Percentiles rank a stretch among this genome's conserved stretches.
Evolutionary conservation across 768 basidiomycete species (phyloP).

Genomic region (Mycena capillaripes): DNA sequence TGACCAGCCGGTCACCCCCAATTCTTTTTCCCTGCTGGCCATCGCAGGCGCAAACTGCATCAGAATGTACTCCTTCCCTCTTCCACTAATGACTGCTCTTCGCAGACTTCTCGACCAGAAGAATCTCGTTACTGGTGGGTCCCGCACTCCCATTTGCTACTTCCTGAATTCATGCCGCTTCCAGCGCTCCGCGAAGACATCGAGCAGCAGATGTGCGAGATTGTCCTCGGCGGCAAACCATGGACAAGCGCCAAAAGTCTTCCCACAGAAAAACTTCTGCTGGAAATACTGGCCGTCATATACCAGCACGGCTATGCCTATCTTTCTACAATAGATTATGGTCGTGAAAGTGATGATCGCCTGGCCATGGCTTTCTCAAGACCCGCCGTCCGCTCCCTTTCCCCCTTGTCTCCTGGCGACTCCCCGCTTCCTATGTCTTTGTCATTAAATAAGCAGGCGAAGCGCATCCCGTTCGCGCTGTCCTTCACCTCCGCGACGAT

Average conservation of each 20-base stretch:
- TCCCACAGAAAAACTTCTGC: slow-evolving; percentile 74
- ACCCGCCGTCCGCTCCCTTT: slow-evolving; percentile 49
- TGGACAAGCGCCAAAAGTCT: slow-evolving; percentile 80
- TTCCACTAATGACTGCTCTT: slow-evolving; percentile 64
- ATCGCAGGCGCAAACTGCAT: slow-evolving; percentile 74
- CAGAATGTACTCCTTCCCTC: slow-evolving; percentile 79
- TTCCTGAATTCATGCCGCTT: neutral
- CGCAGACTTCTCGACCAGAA: slow-evolving; percentile 68
- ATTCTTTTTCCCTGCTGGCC: slow-evolving; percentile 79
- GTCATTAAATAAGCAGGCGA: slow-evolving; percentile 52
- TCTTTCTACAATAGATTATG: slow-evolving; percentile 82
- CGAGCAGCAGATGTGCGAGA: slow-evolving; percentile 73
- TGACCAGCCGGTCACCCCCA: slow-evolving; percentile 63
- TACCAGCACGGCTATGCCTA: slow-evolving; percentile 75
- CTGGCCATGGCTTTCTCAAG: slow-evolving; percentile 80
- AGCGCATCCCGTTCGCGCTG: slow-evolving; percentile 73
- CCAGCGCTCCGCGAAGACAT: slow-evolving; percentile 63
- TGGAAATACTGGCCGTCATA: slow-evolving; percentile 75
- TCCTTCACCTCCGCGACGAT: slow-evolving; percentile 78
- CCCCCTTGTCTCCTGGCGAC: slow-evolving; percentile 50
- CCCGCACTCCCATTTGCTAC: rapidly evolving
- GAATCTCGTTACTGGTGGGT: slow-evolving; percentile 53
- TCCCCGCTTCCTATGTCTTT: slow-evolving; percentile 54
- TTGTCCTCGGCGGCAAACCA: slow-evolving; percentile 76
- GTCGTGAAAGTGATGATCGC: slow-evolving; percentile 81